Evolutionary conservation across 768 basidiomycete genomes (phyloP).

Genomic region (Ramaria sp.): DNA sequence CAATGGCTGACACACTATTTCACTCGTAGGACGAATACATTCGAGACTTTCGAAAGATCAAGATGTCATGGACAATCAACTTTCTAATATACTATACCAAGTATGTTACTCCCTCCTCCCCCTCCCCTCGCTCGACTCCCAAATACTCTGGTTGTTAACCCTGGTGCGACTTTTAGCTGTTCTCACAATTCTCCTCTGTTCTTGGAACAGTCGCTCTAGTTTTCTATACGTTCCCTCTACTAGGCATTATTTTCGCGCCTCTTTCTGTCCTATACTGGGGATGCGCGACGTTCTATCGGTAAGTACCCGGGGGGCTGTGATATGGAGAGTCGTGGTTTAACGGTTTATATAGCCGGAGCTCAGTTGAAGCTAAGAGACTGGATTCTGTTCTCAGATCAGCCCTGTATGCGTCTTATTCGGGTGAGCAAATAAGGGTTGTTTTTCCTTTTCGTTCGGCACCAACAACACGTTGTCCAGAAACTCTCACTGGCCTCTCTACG

Average conservation of each 20-base stretch:
- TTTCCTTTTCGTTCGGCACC: neutral
- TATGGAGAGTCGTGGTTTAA: neutral
- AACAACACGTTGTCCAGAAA: slow-evolving; percentile 27
- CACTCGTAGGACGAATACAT: slow-evolving; percentile 37
- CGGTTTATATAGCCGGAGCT: slow-evolving; percentile 26
- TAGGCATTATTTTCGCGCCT: slow-evolving; percentile 53
- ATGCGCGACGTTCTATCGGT: slow-evolving; percentile 43
- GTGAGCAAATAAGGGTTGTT: slow-evolving; percentile 18
- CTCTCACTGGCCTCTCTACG: slow-evolving; percentile 51
- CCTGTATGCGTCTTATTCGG: slow-evolving; percentile 47
- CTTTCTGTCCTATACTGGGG: slow-evolving; percentile 41
- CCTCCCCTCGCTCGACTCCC: too few species aligned
- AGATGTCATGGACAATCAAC: slow-evolving; percentile 41
- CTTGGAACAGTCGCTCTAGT: slow-evolving; percentile 47
- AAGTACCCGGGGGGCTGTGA: neutral
- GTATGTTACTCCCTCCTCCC: slow-evolving; percentile 16
- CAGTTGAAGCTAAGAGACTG: slow-evolving; percentile 54
- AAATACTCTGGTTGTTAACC: slow-evolving; percentile 14
- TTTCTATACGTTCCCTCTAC: slow-evolving; percentile 56
- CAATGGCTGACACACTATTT: neutral
- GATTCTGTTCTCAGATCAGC: slow-evolving; percentile 51
- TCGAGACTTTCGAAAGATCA: slow-evolving; percentile 53
- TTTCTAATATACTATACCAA: slow-evolving; percentile 37
- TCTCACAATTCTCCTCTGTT: slow-evolving; percentile 31
- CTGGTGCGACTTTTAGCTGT: slow-evolving; percentile 24